phyloP scores from a whole-genome alignment of 1,284 basidiomycete genomes.

The Apiotrichum porosum region DNA sequence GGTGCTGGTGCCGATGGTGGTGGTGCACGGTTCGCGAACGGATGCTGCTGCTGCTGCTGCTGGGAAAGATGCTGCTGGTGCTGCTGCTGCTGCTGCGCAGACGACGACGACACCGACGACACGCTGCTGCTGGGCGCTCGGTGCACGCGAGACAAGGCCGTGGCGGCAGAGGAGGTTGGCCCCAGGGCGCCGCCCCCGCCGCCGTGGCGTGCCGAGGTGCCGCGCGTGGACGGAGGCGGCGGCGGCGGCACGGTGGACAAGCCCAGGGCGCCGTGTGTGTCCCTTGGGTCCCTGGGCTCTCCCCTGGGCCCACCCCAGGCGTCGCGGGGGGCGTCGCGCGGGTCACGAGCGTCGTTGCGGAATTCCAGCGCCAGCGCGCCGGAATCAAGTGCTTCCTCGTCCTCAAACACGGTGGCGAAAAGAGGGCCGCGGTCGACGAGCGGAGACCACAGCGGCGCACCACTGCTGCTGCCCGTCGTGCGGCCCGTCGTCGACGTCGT shows the following conservation, averaged over 20 bases:
- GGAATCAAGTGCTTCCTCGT: conserved; percentile 4
- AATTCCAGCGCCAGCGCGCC: neutral
- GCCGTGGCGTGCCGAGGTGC: neutral
- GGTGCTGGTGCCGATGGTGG: conserved; percentile 16
- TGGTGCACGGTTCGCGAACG: conserved; percentile 27
- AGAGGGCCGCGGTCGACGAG: conserved; percentile 1
- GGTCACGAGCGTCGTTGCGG: neutral
- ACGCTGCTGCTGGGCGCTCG: conserved; percentile 18
- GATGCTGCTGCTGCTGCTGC: conserved; percentile 26
- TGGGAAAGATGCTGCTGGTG: conserved; percentile 6
- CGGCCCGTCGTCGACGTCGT: neutral
- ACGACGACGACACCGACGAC: conserved; percentile 8
- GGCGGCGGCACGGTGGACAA: neutral
- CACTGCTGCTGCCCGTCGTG: too few relatives aligned
- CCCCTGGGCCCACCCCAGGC: too few relatives aligned
- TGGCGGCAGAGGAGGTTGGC: neutral
- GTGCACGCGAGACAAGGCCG: neutral
- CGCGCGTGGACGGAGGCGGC: neutral
- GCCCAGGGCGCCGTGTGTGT: neutral
- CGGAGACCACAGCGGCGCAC: neutral
- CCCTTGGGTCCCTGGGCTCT: neutral
- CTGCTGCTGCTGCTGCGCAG: too few relatives aligned
- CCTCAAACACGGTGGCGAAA: conserved; percentile 14
- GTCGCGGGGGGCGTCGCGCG: neutral
- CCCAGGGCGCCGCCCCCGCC: neutral